These are phyloP conservation scores for Litsea cubeba DNA, from an alignment of 164 flowering plant species.

Conservation along the genomic window DNA sequence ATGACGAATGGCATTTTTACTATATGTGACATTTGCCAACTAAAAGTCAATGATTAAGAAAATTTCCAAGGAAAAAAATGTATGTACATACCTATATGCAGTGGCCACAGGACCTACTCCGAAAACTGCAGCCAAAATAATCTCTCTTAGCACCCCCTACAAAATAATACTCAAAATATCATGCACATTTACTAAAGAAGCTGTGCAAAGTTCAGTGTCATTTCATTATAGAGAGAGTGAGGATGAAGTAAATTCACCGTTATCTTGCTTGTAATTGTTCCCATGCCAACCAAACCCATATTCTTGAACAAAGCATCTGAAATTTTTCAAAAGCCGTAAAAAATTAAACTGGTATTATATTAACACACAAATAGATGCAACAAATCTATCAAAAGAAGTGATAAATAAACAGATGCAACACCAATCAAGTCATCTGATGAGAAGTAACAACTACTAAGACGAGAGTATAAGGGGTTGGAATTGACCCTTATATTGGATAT, in stretches of 20 bases:
- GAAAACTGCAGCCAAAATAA: constrained; percentile 28
- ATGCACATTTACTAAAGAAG: neutral
- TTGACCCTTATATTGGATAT: neutral
- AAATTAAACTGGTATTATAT: neutral
- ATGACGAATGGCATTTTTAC: too few species aligned
- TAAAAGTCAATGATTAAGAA: neutral
- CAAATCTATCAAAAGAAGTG: too few species aligned
- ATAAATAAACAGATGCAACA: neutral
- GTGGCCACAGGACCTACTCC: constrained; percentile 32
- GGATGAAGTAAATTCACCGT: constrained; percentile 14
- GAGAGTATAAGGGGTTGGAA: neutral
- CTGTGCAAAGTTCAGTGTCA: neutral
- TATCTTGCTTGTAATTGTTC: constrained; percentile 26
- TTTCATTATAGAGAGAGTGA: neutral
- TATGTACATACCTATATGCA: constrained; percentile 20
- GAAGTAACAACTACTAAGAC: neutral
- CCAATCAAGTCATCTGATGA: neutral
- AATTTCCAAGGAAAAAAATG: neutral
- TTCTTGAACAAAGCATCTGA: constrained; percentile 6
- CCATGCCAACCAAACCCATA: constrained; percentile 19
- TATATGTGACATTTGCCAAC: too few species aligned
- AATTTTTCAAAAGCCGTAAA: neutral
- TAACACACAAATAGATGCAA: neutral
- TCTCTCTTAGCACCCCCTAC: constrained; percentile 32
- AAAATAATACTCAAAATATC: neutral